These are phyloP conservation scores for Lepidium aucheri DNA, from an alignment of 345 rosid species.

Conservation along the genomic window DNA sequence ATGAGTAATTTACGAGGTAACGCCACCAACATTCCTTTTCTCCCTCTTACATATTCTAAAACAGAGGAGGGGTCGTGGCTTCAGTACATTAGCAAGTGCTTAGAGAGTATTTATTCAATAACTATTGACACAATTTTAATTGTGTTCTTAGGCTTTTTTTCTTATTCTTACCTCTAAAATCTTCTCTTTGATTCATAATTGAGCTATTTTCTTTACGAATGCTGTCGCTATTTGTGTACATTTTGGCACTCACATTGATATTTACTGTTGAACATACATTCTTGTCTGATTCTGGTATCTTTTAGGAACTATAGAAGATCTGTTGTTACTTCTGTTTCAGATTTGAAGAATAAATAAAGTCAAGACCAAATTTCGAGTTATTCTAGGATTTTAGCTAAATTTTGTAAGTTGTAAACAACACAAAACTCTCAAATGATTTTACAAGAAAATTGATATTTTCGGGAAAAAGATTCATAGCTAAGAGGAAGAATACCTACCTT, in stretches of 20 bases:
- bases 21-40: neutral
- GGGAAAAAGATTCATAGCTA: slow-evolving; percentile 1
- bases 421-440: neutral
- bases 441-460: neutral
- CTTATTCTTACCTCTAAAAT: neutral
- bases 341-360: neutral
- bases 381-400: neutral
- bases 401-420: neutral
- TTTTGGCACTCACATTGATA: neutral
- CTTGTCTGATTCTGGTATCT: neutral
- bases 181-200: neutral
- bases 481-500: slow-evolving; percentile 13
- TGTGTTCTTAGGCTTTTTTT: slow-evolving; percentile 11
- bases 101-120: neutral
- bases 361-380: neutral
- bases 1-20: slow-evolving; percentile 9
- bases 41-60: slow-evolving; percentile 7
- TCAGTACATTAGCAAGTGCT: neutral
- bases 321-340: neutral
- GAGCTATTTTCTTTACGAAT: neutral
- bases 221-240: slow-evolving; percentile 19
- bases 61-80: neutral
- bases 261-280: neutral
- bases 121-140: neutral
- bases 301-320: neutral